phyloP scores from a whole-genome alignment of 495 filamentous ascomycete genomes.

The Talaromyces proteolyticus region DNA sequence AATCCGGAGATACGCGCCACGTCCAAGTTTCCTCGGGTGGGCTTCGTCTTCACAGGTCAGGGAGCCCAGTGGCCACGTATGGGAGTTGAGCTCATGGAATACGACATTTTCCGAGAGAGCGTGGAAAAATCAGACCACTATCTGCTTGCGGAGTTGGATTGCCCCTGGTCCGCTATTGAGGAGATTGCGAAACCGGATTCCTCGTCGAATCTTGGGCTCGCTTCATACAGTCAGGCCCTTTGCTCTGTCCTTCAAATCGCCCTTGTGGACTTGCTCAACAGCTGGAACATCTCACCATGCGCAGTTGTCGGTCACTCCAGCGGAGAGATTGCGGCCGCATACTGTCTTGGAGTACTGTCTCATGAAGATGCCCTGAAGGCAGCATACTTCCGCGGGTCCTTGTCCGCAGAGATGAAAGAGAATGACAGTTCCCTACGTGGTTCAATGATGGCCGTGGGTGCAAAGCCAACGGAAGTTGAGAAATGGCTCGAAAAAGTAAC shows the following conservation, averaged over 20 bases:
- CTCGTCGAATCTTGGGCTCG: constrained; percentile 10
- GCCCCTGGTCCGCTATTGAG: constrained; percentile 9
- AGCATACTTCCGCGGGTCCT: constrained; percentile 18
- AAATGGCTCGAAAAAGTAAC: constrained; percentile 10
- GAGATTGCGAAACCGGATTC: constrained; percentile 5
- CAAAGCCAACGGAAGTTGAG: constrained; percentile 8
- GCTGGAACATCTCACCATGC: constrained; percentile 14
- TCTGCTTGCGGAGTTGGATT: constrained; percentile 6
- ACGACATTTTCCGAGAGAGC: constrained; percentile 3
- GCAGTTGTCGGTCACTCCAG: constrained; percentile 19
- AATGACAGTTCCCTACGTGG: not conserved
- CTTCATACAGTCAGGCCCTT: constrained; percentile 15
- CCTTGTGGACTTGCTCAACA: constrained; percentile 16
- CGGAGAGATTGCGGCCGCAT: constrained; percentile 25
- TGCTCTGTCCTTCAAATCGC: constrained; percentile 28
- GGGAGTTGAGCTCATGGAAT: constrained; percentile 22
- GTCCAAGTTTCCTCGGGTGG: constrained; percentile 5
- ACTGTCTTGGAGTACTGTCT: constrained; percentile 11
- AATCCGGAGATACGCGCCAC: not conserved
- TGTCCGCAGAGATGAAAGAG: constrained; percentile 8
- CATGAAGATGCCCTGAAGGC: constrained; percentile 11
- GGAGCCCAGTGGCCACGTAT: constrained; percentile 36
- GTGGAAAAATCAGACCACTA: constrained; percentile 8
- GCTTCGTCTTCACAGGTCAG: constrained; percentile 29
- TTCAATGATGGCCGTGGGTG: constrained; percentile 23